Evolutionary conservation across 345 rosid genomes (phyloP), one percentile per base, ranked within the genome.

Genomic region (Ricinus communis): DNA sequence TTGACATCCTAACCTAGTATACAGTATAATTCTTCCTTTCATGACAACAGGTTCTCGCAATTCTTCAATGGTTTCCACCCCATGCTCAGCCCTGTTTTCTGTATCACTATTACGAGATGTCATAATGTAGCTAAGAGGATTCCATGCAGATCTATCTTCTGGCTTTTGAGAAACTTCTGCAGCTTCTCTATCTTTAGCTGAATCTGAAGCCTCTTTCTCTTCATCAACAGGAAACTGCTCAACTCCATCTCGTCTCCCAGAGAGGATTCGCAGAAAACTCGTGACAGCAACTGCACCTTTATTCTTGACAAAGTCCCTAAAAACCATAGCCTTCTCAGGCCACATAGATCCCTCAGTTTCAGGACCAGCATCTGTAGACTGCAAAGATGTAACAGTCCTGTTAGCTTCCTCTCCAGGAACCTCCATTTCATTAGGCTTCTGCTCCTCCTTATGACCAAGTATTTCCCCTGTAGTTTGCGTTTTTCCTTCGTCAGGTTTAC

Each of bases 1-100:
- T 75, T 80, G 83, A 78, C 96, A 91, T 11, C 92, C 91, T 79
- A 93, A 68, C 77, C 83, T 87, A 41, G 98, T 85, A 65, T 91
- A 93, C 62, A 93, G 58, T 65, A 88, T 80, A 71, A 84, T 73
- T 80, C 84, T 87, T 76, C 98, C 98, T 83, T 85, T 89, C 77
- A 71, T 82, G 71, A 73, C 78, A 21, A 87, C 71, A 71, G 84
- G 84, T 62, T 75, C 84, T 21, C 61, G 74, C 45, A 77, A 62
- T 54, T 80, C 86, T 71, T 65, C 77, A 53, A 50, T 62, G 45
- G 33, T 55, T 19, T 62, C 77, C 30, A 71, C 80, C 64, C 67
- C 76, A 62, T 66, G 78, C 62, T 68, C 83, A 54, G 36, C 30
- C 71, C 78, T 83, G 66, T 60, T 79, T 52, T 73, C 81, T 25